A percentile compares a stretch with the other conserved stretches of the same genome.
phyloP scores from a whole-genome alignment of 345 rosid genomes.

The Turnera subulata region DNA sequence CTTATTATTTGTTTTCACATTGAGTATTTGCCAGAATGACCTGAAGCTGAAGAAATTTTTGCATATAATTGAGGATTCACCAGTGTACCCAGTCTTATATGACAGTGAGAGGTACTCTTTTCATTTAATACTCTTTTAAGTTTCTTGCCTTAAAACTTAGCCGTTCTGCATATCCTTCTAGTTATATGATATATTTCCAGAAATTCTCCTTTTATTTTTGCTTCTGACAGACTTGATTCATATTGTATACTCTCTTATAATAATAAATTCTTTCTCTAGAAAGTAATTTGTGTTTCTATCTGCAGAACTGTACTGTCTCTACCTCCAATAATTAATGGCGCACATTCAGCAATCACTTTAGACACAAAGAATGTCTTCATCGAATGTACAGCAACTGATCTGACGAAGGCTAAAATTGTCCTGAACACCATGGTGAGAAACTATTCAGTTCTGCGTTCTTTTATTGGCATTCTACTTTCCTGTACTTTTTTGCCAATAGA shows the following conservation, averaged over 20 bases:
- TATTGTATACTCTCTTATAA: too few species aligned
- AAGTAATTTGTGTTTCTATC: slow-evolving; percentile 18
- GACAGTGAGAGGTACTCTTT: slow-evolving; percentile 59
- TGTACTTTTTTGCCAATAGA: background rate
- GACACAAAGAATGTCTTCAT: slow-evolving; percentile 90
- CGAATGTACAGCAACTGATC: slow-evolving; percentile 94
- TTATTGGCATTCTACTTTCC: slow-evolving; percentile 9
- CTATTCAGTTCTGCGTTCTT: slow-evolving; percentile 11
- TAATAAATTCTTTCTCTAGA: background rate
- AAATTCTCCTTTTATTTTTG: background rate
- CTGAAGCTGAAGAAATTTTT: slow-evolving; percentile 83
- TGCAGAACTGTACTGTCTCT: slow-evolving; percentile 82
- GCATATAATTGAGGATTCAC: slow-evolving; percentile 86
- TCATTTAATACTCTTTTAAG: slow-evolving; percentile 8
- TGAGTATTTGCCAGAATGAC: slow-evolving; percentile 56
- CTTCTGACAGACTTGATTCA: background rate
- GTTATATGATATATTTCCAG: too few species aligned
- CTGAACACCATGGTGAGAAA: slow-evolving; percentile 77
- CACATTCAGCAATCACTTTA: slow-evolving; percentile 86
- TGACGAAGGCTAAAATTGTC: slow-evolving; percentile 90
- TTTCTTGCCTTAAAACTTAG: background rate
- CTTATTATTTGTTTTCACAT: slow-evolving; percentile 12
- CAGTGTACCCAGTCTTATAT: slow-evolving; percentile 75
- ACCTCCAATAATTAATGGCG: slow-evolving; percentile 94
- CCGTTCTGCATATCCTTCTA: too few species aligned